Conservation (phyloP, 1,284 basidiomycete species). For the Pisolithus thermaeus region DNA sequence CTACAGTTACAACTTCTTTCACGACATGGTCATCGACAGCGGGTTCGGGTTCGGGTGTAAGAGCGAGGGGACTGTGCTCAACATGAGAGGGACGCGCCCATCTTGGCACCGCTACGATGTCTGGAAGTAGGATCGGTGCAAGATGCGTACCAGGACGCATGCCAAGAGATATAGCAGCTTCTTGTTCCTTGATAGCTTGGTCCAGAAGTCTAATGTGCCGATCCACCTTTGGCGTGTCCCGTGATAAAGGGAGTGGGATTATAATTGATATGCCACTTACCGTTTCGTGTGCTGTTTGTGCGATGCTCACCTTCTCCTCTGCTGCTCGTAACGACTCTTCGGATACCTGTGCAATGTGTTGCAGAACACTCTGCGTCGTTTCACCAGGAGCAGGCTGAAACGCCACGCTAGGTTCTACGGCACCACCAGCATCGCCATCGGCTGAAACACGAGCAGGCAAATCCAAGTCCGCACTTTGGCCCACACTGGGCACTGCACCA, state of each 20-base stretch:
- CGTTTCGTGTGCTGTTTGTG: slow-evolving; percentile 61
- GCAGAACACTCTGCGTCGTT: slow-evolving; percentile 46
- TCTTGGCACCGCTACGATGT: slow-evolving; percentile 46
- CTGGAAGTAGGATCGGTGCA: slow-evolving; percentile 52
- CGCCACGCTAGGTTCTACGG: slow-evolving; percentile 16
- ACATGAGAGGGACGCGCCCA: slow-evolving; percentile 40
- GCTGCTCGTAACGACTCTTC: slow-evolving; percentile 58
- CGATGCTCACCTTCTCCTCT: slow-evolving; percentile 70
- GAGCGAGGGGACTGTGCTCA: slow-evolving; percentile 37
- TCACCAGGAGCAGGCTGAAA: slow-evolving; percentile 14
- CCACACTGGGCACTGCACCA: neutral
- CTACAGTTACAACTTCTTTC: slow-evolving; percentile 7
- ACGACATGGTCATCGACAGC: slow-evolving; percentile 17
- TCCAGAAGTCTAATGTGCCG: slow-evolving; percentile 69
- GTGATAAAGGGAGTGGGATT: neutral
- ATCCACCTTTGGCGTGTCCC: slow-evolving; percentile 41
- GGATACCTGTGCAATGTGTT: slow-evolving; percentile 50
- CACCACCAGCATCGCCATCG: slow-evolving; percentile 10
- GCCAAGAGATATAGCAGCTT: slow-evolving; percentile 51
- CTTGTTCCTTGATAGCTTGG: slow-evolving; percentile 69
- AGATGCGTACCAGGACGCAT: slow-evolving; percentile 48
- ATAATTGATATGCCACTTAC: slow-evolving; percentile 33
- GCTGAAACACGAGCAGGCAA: neutral
- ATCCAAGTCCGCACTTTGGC: neutral
- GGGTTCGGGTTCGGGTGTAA: slow-evolving; percentile 22